Percentiles rank a stretch among this genome's conserved stretches.
Evolutionary conservation across 176 grass and related monocot genomes (phyloP).

Genomic region (Dactylis glomerata): DNA sequence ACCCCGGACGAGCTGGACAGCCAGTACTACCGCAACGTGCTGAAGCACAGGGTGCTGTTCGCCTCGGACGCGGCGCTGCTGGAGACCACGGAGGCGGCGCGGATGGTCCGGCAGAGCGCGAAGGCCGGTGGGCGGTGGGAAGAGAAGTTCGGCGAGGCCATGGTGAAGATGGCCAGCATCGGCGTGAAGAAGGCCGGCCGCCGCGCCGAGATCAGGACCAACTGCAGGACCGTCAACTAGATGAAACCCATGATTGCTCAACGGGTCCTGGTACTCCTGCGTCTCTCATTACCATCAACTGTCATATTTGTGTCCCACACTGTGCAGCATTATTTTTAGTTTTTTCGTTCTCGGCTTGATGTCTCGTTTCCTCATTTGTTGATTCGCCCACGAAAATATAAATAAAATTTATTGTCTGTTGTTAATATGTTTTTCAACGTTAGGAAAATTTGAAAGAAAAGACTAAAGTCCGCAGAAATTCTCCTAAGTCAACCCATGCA

Average conservation of each 20-base stretch:
- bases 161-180: conserved; percentile 36
- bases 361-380: not conserved
- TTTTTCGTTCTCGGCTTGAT: not conserved
- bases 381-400: not conserved
- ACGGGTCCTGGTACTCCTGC: not conserved
- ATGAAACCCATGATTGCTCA: not conserved
- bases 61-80: conserved; percentile 37
- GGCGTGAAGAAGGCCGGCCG: conserved; percentile 2
- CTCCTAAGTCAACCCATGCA: no score
- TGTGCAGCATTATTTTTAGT: not conserved
- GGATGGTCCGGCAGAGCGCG: conserved; percentile 20
- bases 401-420: not conserved
- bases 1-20: conserved; percentile 22
- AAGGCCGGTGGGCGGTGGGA: conserved; percentile 9
- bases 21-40: conserved; percentile 49
- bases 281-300: not conserved
- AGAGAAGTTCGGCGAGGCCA: conserved; percentile 27
- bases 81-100: not conserved
- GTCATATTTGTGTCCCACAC: not conserved
- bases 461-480: no score
- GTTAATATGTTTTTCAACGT: not conserved
- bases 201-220: conserved; percentile 19
- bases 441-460: no score
- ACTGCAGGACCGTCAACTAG: conserved; percentile 23
- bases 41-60: conserved; percentile 21